These are phyloP conservation scores for Aphanocladium album DNA, from an alignment of 2,329 filamentous ascomycete species.

Conservation along the genomic window DNA sequence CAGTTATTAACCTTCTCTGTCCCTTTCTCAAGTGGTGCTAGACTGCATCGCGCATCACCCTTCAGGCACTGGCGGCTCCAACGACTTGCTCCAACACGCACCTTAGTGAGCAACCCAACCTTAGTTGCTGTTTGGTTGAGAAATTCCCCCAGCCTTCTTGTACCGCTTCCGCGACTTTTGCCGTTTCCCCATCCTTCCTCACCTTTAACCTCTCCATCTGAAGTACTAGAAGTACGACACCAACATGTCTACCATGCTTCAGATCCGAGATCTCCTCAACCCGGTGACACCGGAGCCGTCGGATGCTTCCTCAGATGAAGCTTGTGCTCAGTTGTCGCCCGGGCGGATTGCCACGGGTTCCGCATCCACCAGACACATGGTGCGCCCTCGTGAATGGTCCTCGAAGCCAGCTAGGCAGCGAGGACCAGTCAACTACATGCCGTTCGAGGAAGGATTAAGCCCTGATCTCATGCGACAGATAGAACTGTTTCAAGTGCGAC, in stretches of 20 bases:
- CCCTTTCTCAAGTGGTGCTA: not conserved
- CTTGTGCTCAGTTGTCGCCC: not conserved
- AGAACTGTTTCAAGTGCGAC: slow-evolving; percentile 58
- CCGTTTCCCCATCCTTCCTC: not conserved
- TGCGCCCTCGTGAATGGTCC: slow-evolving; percentile 4
- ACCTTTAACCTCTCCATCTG: not conserved
- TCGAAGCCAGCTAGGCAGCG: slow-evolving; percentile 40
- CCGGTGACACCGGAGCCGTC: slow-evolving; percentile 8
- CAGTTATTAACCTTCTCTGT: slow-evolving; percentile 7
- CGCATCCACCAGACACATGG: not conserved
- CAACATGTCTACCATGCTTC: slow-evolving; percentile 8
- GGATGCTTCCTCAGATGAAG: slow-evolving; percentile 6
- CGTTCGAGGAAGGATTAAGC: slow-evolving; percentile 60
- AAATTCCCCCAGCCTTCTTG: not conserved
- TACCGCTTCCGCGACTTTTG: not conserved
- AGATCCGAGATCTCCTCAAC: slow-evolving; percentile 9
- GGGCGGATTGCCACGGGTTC: not conserved
- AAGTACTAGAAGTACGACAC: not conserved
- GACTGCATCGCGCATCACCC: not conserved
- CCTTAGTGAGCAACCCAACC: not conserved
- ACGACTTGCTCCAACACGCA: not conserved
- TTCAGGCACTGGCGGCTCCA: not conserved
- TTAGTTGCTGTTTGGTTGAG: not conserved
- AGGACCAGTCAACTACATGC: slow-evolving; percentile 67
- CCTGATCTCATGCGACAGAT: slow-evolving; percentile 53